A percentile compares a stretch with the other conserved stretches of the same genome.
Evolutionary conservation across 345 rosid species (phyloP).

Genomic region (Lepidium sativum): DNA sequence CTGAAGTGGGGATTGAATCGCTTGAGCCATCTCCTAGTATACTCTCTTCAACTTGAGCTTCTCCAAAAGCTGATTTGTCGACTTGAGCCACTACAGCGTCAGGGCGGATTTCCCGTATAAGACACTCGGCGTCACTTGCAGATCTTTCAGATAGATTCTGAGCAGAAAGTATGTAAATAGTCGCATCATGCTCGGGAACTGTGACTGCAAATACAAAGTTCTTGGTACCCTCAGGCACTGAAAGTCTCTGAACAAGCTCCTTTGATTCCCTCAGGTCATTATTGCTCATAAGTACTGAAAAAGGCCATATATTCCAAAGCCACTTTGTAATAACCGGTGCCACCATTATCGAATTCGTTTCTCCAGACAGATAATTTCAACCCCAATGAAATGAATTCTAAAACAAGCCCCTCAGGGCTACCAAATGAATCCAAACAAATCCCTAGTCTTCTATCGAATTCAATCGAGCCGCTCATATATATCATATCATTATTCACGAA

Average conservation of each 20-base stretch:
- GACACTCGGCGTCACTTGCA: slow-evolving; percentile 61
- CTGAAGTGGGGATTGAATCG: slow-evolving; percentile 62
- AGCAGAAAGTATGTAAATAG: slow-evolving; percentile 60
- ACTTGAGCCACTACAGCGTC: slow-evolving; percentile 75
- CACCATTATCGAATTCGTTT: slow-evolving; percentile 25
- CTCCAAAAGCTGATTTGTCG: slow-evolving; percentile 33
- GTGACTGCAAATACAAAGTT: slow-evolving; percentile 62
- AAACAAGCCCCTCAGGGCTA: not conserved
- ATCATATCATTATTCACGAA: not conserved
- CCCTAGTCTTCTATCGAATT: not conserved
- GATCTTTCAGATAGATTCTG: slow-evolving; percentile 84
- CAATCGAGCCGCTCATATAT: slow-evolving; percentile 8
- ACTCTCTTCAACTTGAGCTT: slow-evolving; percentile 39
- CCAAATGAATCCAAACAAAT: not conserved
- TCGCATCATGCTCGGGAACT: slow-evolving; percentile 51
- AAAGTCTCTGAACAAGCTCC: slow-evolving; percentile 50
- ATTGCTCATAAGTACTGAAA: slow-evolving; percentile 38
- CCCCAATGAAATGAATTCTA: not conserved
- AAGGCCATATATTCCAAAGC: slow-evolving; percentile 69
- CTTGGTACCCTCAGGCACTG: slow-evolving; percentile 60
- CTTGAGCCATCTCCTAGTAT: slow-evolving; percentile 25
- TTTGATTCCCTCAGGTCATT: slow-evolving; percentile 55
- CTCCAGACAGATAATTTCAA: not conserved
- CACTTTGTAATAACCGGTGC: slow-evolving; percentile 33
- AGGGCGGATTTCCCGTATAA: slow-evolving; percentile 60